Evolutionary conservation across 805 yeast genomes (phyloP), one percentile per base, ranked within the genome.

Genomic region (Saccharomyces jurei): DNA sequence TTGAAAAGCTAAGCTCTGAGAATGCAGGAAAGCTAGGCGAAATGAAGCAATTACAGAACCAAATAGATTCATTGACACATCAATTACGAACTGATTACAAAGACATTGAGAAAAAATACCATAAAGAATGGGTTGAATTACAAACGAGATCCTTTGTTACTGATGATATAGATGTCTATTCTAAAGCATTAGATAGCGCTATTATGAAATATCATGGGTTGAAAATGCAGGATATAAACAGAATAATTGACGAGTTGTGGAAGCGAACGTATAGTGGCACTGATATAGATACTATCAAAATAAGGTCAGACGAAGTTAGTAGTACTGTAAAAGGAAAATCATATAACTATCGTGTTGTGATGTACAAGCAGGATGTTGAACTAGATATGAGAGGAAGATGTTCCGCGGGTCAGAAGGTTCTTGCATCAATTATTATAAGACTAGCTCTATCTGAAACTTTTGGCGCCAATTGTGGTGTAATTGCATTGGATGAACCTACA

Each of bases 331-430:
- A 78, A 26, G 80, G 81, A 46, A 74, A 95, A 54, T 81, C 94
- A 1, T 92, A 91, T 68, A 91, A 92, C 66, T 92, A 92, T 65
- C 76, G 97, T 41, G 97, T 94, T 21, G 96, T 91, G 25, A 94
- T 94, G 99, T 83, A 84, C 56, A 94, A 94, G 67, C 89, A 87
- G 63, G 92, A 87, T 56, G 87, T 84, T 1, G 98, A 94, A 68
- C 74, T 94, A 50, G 99, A 94, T 66, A 94, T 94, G 99, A 80
- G 99, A 58, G 99, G 99, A 0, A 74, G 99, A 55, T 94, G 99
- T 68, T 89, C 97, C 1, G 98, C 99, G 0, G 99, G 99, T 0
- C 99, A 94, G 70, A 89, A 90, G 64, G 97, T 94, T 4, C 71
- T 94, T 49, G 97, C 98, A 0, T 86, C 95, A 44, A 91, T 94